Percentiles rank a stretch among this genome's conserved stretches.
phyloP scores from a whole-genome alignment of 371 early-diverging fungal genomes.

The Parasitella parasitica region DNA sequence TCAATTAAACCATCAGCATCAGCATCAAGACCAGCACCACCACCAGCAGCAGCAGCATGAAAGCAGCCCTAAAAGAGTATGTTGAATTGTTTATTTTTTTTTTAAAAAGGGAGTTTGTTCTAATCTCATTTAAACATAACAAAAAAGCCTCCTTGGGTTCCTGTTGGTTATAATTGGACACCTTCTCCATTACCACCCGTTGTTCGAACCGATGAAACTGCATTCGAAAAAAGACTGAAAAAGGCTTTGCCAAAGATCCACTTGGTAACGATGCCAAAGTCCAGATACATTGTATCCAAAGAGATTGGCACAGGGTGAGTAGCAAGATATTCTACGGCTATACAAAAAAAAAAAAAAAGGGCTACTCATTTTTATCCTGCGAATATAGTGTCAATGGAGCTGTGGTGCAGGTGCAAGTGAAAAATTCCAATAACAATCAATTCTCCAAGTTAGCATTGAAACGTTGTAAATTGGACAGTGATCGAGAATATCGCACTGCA shows the following conservation, averaged over 20 bases:
- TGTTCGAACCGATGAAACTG: constrained; percentile 16
- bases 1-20: background rate
- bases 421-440: background rate
- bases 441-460: constrained; percentile 33
- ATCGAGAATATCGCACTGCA: constrained; percentile 45
- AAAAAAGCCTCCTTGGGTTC: constrained; percentile 36
- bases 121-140: background rate
- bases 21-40: background rate
- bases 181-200: constrained; percentile 21
- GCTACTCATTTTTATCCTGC: too few species aligned
- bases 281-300: constrained; percentile 20
- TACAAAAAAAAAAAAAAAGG: too few species aligned
- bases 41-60: background rate
- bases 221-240: constrained; percentile 26
- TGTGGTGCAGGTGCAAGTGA: constrained; percentile 22
- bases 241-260: constrained; percentile 24
- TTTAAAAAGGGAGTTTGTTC: background rate
- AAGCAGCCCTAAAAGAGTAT: constrained; percentile 21
- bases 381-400: constrained; percentile 35
- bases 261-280: constrained; percentile 5
- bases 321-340: too few species aligned
- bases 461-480: constrained; percentile 40
- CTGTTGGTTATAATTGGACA: constrained; percentile 18
- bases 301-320: constrained; percentile 31
- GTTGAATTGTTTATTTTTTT: background rate